These are phyloP conservation scores for Saturnispora saitoi DNA, from an alignment of 805 yeast species.

Conservation along the genomic window DNA sequence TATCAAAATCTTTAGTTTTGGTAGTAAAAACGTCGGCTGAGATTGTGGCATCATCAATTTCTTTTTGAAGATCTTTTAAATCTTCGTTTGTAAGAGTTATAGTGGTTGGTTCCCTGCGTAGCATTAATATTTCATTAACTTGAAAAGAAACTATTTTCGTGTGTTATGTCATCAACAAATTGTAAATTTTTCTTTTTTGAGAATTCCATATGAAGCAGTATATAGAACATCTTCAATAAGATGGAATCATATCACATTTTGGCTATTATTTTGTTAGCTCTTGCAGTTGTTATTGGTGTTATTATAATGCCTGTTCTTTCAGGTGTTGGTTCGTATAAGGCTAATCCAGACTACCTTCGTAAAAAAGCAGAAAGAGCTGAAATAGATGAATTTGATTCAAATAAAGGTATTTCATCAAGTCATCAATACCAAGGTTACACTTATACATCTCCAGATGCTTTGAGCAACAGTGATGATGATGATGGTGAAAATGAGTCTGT, in stretches of 20 bases:
- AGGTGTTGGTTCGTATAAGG: conserved; percentile 22
- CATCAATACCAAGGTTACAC: conserved; percentile 11
- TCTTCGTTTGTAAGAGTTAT: conserved; percentile 64
- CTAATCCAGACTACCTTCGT: conserved; percentile 17
- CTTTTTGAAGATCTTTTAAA: conserved; percentile 29
- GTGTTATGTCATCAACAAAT: background rate
- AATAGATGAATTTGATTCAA: background rate
- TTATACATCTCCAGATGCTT: conserved; percentile 28
- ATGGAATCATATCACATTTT: conserved; percentile 13
- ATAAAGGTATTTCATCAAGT: background rate
- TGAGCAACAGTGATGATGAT: conserved; percentile 3
- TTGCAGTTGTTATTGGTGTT: conserved; percentile 18
- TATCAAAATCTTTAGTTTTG: background rate
- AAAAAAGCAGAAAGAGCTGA: conserved; percentile 1
- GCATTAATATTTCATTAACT: conserved; percentile 29
- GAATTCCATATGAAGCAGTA: background rate
- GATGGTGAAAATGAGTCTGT: conserved; percentile 4
- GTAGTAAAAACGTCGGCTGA: background rate
- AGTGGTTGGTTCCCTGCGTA: conserved; percentile 64
- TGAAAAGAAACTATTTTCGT: background rate
- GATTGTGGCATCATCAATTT: background rate
- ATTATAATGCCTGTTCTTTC: conserved; percentile 22
- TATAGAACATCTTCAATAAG: background rate
- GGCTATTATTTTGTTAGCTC: conserved; percentile 11
- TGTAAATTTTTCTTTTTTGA: background rate